phyloP scores from a whole-genome alignment of 805 yeast species.

The Starmerella scarabaei region DNA sequence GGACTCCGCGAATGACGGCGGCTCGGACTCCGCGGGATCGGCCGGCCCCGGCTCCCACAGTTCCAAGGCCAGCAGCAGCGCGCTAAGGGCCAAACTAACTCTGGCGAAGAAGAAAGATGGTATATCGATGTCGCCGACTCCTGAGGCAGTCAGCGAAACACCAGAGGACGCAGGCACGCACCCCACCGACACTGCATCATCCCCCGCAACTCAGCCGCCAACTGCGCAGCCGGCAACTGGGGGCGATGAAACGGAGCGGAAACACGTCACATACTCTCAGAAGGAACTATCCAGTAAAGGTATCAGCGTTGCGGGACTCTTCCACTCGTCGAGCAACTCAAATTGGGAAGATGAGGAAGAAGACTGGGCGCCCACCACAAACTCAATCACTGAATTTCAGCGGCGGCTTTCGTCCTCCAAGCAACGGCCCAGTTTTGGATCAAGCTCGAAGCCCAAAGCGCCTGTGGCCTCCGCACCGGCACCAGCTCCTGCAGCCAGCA shows the following conservation, averaged over 20 bases:
- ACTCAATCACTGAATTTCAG: background rate
- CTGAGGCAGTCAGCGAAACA: background rate
- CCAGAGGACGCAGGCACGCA: background rate
- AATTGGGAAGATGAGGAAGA: conserved; percentile 33
- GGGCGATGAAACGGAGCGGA: background rate
- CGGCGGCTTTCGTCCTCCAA: background rate
- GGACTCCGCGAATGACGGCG: conserved; percentile 1
- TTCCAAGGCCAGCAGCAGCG: background rate
- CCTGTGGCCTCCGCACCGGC: conserved; percentile 1
- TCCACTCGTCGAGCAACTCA: conserved; percentile 22
- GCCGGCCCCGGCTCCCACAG: background rate
- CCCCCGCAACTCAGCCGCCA: background rate
- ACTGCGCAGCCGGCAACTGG: background rate
- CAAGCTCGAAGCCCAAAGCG: background rate
- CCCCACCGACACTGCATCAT: background rate
- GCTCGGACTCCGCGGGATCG: background rate
- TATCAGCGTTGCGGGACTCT: conserved; percentile 26
- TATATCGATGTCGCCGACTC: background rate
- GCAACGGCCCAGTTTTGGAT: background rate
- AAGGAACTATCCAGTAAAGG: conserved; percentile 28
- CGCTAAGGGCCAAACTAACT: background rate
- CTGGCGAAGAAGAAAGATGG: conserved; percentile 1
- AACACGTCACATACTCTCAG: conserved; percentile 17
- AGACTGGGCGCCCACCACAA: conserved; percentile 22
- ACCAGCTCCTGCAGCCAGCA: background rate